These are phyloP conservation scores for Ophiocordyceps camponoti-saundersi DNA, from an alignment of 2,329 filamentous ascomycete genomes.

Conservation along the genomic window DNA sequence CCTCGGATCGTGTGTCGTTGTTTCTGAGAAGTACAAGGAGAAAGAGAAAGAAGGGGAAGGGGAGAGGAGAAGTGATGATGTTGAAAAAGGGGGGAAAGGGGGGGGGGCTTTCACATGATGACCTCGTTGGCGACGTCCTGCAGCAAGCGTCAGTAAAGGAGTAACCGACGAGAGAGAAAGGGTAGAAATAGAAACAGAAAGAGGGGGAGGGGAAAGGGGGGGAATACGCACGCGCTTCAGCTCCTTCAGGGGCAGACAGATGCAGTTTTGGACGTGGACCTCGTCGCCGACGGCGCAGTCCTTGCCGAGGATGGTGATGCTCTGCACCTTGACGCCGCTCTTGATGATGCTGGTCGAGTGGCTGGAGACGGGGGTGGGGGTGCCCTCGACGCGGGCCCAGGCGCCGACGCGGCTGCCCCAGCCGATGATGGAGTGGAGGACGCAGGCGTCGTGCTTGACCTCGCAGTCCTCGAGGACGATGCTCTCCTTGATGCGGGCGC, in stretches of 20 bases:
- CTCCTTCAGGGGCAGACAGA: conserved; percentile 96
- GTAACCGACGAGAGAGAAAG: neutral
- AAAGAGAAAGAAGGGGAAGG: no score
- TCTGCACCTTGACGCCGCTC: conserved; percentile 97
- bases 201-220: neutral
- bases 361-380: conserved; percentile 70
- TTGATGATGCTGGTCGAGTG: conserved; percentile 92
- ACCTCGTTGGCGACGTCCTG: conserved; percentile 75
- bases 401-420: conserved; percentile 92
- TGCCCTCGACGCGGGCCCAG: conserved; percentile 97
- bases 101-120: conserved; percentile 57
- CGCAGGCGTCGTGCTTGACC: conserved; percentile 91
- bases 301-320: conserved; percentile 92
- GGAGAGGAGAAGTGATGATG: neutral
- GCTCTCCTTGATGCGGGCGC: conserved; percentile 84
- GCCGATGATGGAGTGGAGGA: conserved; percentile 90
- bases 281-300: conserved; percentile 90
- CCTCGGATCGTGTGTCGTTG: no score
- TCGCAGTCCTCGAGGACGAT: conserved; percentile 91
- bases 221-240: conserved; percentile 64
- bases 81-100: no score
- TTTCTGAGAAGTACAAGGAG: no score
- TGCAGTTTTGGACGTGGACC: conserved; percentile 90
- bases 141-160: neutral
- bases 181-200: neutral